phyloP scores from a whole-genome alignment of 495 filamentous ascomycete genomes.

The Choiromyces venosus region DNA sequence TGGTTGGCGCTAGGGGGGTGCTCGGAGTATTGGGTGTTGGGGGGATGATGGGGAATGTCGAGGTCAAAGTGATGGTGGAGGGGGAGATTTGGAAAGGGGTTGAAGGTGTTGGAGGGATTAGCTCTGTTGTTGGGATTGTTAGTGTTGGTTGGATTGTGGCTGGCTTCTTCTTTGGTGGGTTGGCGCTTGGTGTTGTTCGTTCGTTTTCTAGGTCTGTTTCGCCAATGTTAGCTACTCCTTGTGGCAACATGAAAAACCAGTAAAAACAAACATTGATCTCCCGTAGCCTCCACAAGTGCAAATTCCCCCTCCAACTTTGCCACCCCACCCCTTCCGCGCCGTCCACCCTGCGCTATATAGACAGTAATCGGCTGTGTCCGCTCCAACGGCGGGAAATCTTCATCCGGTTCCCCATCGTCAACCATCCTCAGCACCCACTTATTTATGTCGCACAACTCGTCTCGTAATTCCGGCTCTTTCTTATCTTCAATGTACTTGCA shows the following conservation, averaged over 20 bases:
- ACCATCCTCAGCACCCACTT: conserved; percentile 89
- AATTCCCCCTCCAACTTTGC: conserved; percentile 89
- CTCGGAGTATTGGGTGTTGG: neutral
- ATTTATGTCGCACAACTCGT: conserved; percentile 74
- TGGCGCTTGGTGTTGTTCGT: conserved; percentile 64
- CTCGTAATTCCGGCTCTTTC: conserved; percentile 60
- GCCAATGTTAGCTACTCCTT: neutral
- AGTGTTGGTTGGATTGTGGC: conserved; percentile 41
- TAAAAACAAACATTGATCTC: conserved; percentile 51
- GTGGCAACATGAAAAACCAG: neutral
- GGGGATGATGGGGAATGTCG: conserved; percentile 38
- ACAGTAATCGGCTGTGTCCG: conserved; percentile 70
- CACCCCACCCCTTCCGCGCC: conserved; percentile 57
- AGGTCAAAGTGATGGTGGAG: too few relatives aligned
- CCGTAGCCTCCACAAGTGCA: conserved; percentile 73
- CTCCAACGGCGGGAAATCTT: conserved; percentile 80
- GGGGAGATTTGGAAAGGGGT: conserved; percentile 43
- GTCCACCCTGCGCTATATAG: conserved; percentile 72
- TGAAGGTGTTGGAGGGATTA: conserved; percentile 36
- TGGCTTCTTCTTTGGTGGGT: conserved; percentile 42
- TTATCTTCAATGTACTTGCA: conserved; percentile 80
- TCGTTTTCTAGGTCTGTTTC: conserved; percentile 67
- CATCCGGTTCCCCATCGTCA: conserved; percentile 88
- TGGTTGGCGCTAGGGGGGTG: conserved; percentile 64
- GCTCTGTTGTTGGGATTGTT: conserved; percentile 47